Conservation (phyloP, 2,329 filamentous ascomycete genomes). For the Venturia asperata region DNA sequence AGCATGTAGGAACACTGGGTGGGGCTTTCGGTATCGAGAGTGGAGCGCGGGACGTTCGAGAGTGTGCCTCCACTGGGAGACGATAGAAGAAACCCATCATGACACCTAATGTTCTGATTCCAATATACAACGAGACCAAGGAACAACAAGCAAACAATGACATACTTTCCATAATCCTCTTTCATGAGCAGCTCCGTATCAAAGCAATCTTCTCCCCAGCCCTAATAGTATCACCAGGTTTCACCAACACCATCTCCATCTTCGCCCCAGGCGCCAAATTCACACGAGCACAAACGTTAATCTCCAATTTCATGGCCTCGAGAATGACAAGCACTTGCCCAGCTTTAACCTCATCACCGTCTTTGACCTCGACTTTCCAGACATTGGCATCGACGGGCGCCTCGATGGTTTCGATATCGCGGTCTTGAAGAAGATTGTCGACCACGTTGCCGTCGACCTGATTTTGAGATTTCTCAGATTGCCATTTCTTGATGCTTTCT, state of each 20-base stretch:
- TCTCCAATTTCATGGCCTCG: conserved; percentile 54
- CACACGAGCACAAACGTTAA: conserved; percentile 36
- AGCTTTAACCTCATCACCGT: conserved; percentile 37
- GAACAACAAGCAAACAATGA: too few species aligned
- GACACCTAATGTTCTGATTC: too few species aligned
- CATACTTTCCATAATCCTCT: too few species aligned
- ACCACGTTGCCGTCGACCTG: conserved; percentile 18
- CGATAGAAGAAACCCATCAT: too few species aligned
- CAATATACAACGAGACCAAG: too few species aligned
- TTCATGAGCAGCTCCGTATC: neutral
- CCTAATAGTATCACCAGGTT: conserved; percentile 35
- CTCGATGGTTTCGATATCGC: conserved; percentile 31
- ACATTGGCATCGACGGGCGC: conserved; percentile 46
- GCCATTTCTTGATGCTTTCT: conserved; percentile 30
- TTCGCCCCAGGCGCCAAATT: conserved; percentile 24
- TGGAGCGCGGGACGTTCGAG: too few species aligned
- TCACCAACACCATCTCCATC: conserved; percentile 37
- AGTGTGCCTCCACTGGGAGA: too few species aligned
- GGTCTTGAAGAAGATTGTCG: conserved; percentile 24
- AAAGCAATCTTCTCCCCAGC: conserved; percentile 23
- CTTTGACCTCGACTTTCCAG: conserved; percentile 45
- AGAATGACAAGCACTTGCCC: conserved; percentile 42
- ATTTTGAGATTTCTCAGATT: conserved; percentile 22
- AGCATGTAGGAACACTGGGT: too few species aligned
- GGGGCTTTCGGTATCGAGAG: too few species aligned